A percentile compares a stretch with the other conserved stretches of the same genome.
These are phyloP conservation scores for Mycena sp. DNA, from an alignment of 1,284 basidiomycete species.

Conservation along the genomic window DNA sequence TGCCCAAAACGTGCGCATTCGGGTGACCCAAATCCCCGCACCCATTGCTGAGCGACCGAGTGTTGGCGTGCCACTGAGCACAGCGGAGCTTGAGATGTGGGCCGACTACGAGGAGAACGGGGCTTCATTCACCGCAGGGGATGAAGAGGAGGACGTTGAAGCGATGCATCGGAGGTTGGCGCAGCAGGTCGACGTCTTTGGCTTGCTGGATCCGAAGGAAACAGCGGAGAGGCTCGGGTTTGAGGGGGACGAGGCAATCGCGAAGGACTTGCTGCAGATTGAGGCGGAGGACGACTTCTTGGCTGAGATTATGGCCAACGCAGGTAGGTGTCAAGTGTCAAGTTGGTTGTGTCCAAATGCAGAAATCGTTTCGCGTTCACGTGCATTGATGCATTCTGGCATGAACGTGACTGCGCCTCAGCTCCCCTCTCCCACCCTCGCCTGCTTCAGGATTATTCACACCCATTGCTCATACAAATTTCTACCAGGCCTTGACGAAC, in stretches of 20 bases:
- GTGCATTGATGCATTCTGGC: not conserved
- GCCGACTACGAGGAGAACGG: not conserved
- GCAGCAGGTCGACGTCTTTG: not conserved
- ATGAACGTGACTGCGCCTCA: not conserved
- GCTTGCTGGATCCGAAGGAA: constrained; percentile 5
- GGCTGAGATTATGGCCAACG: not conserved
- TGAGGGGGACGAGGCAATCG: not conserved
- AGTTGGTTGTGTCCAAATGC: not conserved
- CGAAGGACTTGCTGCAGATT: not conserved
- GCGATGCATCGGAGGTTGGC: not conserved
- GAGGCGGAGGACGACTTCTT: constrained; percentile 11
- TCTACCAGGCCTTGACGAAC: not conserved
- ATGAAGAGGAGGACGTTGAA: not conserved
- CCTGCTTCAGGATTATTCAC: not conserved
- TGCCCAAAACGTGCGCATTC: not conserved
- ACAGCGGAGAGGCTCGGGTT: not conserved
- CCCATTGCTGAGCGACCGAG: not conserved
- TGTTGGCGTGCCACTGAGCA: not conserved
- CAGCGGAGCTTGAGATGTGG: constrained; percentile 2
- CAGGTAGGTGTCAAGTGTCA: not conserved
- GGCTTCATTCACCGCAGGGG: not conserved
- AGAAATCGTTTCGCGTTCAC: not conserved
- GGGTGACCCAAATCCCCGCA: not conserved
- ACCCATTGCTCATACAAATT: not conserved
- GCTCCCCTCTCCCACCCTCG: not conserved